These are phyloP conservation scores for Pleurotus citrinopileatus DNA, from an alignment of 768 basidiomycete genomes.

Conservation along the genomic window DNA sequence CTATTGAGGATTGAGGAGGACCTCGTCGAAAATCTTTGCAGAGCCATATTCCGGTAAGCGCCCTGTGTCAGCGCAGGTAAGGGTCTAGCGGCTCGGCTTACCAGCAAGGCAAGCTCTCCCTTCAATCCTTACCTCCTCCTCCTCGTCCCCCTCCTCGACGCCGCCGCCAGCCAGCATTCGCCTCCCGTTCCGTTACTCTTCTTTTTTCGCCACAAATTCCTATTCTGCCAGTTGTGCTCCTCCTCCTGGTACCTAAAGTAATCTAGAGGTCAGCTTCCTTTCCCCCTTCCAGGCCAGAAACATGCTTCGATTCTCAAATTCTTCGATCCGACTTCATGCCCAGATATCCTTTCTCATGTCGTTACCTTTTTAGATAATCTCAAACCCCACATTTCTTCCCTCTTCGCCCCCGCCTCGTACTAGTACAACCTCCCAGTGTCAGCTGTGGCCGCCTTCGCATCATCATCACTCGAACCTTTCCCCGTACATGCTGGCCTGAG, in stretches of 20 bases:
- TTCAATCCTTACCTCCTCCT: slow-evolving; percentile 5
- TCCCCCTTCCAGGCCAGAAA: slow-evolving; percentile 6
- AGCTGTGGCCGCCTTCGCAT: neutral
- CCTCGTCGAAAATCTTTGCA: neutral
- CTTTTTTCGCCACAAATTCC: too few relatives aligned
- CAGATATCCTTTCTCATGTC: slow-evolving; percentile 2
- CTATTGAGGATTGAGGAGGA: neutral
- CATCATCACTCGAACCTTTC: neutral
- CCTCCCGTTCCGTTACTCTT: neutral
- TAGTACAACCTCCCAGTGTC: neutral
- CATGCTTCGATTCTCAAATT: neutral
- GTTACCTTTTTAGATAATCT: slow-evolving; percentile 6
- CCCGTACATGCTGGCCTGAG: slow-evolving; percentile 5
- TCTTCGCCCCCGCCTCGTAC: neutral
- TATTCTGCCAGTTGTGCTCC: too few relatives aligned
- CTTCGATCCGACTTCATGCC: slow-evolving; percentile 7
- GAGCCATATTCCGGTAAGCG: neutral
- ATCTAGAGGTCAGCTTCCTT: slow-evolving; percentile 3
- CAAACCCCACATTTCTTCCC: neutral
- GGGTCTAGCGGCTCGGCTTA: neutral
- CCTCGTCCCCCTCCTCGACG: neutral
- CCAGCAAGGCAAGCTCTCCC: slow-evolving; percentile 3
- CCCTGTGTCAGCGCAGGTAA: neutral
- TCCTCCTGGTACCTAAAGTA: too few relatives aligned
- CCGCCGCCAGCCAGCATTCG: neutral